Conservation (phyloP, 2,329 filamentous ascomycete species). For the Cladophialophora psammophila region DNA sequence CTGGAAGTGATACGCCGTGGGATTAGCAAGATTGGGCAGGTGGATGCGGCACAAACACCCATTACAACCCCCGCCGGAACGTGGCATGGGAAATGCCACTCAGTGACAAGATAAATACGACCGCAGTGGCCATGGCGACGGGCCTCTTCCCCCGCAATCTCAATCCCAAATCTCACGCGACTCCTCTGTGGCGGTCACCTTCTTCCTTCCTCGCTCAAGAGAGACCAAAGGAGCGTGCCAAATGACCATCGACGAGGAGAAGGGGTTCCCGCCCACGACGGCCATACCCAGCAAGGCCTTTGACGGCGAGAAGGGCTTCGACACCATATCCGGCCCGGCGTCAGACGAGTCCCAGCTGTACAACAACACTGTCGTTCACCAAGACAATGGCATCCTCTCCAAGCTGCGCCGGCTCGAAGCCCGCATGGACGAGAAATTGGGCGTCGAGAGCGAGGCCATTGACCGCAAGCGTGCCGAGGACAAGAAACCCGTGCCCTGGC, state of each 20-base stretch:
- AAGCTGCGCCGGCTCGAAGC: slow-evolving; percentile 46
- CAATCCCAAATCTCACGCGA: slow-evolving; percentile 10
- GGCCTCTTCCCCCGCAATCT: neutral
- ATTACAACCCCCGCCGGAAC: neutral
- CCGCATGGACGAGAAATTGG: slow-evolving; percentile 54
- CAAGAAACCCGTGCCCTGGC: slow-evolving; percentile 50
- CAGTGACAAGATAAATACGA: slow-evolving; percentile 18
- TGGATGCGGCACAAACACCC: slow-evolving; percentile 11
- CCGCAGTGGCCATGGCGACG: neutral
- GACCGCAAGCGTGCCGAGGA: slow-evolving; percentile 56
- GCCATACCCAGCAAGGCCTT: slow-evolving; percentile 15
- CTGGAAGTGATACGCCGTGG: slow-evolving; percentile 15
- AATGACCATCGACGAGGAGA: slow-evolving; percentile 4
- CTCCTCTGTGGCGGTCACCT: neutral
- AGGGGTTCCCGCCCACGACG: neutral
- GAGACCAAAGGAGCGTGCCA: neutral
- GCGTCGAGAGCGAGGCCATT: slow-evolving; percentile 58
- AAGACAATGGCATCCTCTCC: slow-evolving; percentile 35
- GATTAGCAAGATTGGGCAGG: slow-evolving; percentile 10
- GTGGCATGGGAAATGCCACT: neutral
- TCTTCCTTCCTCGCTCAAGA: neutral
- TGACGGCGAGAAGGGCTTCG: slow-evolving; percentile 26
- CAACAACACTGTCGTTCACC: slow-evolving; percentile 31
- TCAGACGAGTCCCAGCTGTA: slow-evolving; percentile 25
- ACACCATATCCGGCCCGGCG: slow-evolving; percentile 7